A percentile compares a stretch with the other conserved stretches of the same genome.
Conservation (phyloP, 805 yeast species). For the Metschnikowia amazonensis region DNA sequence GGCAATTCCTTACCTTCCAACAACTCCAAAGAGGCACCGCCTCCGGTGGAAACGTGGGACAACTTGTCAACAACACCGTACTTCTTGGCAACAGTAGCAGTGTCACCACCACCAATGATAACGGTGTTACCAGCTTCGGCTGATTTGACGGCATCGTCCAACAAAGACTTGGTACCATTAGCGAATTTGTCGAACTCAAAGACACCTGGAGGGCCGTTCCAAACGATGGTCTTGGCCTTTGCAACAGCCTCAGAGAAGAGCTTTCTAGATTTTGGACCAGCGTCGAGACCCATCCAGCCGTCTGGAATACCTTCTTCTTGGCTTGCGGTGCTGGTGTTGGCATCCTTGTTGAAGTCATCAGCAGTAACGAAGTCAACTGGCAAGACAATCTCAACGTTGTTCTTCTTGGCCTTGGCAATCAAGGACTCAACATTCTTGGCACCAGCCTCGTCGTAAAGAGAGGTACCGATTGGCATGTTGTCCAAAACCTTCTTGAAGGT, state of each 20-base stretch:
- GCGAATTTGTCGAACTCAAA: constrained; percentile 95
- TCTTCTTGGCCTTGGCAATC: constrained; percentile 93
- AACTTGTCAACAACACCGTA: constrained; percentile 94
- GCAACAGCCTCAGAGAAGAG: constrained; percentile 79
- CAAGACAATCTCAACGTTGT: constrained; percentile 87
- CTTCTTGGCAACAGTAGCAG: constrained; percentile 99
- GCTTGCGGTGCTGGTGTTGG: constrained; percentile 78
- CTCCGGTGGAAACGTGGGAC: constrained; percentile 98
- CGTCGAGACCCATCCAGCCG: constrained; percentile 93
- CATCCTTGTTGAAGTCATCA: constrained; percentile 90
- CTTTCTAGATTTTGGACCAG: constrained; percentile 84
- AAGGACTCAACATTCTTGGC: constrained; percentile 91
- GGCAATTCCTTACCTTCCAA: constrained; percentile 98
- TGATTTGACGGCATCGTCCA: constrained; percentile 83
- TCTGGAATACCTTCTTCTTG: constrained; percentile 92
- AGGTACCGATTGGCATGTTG: constrained; percentile 83
- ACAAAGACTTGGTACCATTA: constrained; percentile 83
- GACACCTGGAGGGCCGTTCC: constrained; percentile 99
- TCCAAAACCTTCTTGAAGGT: constrained; percentile 94
- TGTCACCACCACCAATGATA: constrained; percentile 99
- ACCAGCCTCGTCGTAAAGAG: constrained; percentile 90
- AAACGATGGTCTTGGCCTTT: constrained; percentile 94
- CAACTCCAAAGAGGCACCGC: constrained; percentile 98
- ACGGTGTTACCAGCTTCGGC: constrained; percentile 88
- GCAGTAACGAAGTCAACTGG: constrained; percentile 97